These are phyloP conservation scores for Tuber melanosporum DNA, from an alignment of 495 filamentous ascomycete genomes.

Conservation along the genomic window DNA sequence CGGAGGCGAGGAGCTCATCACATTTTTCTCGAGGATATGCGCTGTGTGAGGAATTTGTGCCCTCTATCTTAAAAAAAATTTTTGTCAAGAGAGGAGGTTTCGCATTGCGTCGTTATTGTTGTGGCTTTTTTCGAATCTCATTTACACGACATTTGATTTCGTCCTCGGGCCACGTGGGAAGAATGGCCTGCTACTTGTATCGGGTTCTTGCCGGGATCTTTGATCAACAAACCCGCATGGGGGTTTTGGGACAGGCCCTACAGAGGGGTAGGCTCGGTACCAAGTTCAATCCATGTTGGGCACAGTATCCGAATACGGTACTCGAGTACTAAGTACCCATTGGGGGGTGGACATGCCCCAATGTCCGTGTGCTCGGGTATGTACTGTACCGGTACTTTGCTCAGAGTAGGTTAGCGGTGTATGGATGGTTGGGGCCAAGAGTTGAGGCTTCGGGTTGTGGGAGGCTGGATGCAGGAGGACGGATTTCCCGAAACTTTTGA, in stretches of 20 bases:
- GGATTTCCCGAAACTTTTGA: background rate
- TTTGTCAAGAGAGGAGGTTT: background rate
- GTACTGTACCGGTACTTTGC: background rate
- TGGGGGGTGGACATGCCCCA: background rate
- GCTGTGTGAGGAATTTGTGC: background rate
- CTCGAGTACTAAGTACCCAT: too few relatives aligned
- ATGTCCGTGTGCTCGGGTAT: background rate
- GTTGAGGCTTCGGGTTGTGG: background rate
- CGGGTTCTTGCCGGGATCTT: background rate
- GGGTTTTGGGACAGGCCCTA: background rate
- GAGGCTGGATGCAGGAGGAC: background rate
- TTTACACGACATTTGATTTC: background rate
- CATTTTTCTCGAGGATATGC: background rate
- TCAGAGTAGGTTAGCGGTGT: background rate
- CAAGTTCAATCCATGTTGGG: background rate
- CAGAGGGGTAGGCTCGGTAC: background rate
- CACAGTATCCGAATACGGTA: too few relatives aligned
- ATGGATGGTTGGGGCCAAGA: background rate
- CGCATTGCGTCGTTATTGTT: background rate
- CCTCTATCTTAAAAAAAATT: background rate
- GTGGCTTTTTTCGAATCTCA: background rate
- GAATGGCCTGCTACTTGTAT: too few relatives aligned
- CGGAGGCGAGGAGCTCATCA: background rate
- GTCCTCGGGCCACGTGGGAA: background rate
- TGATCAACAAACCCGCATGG: background rate